Conservation (phyloP, 164 flowering plant genomes). For the Taxillus chinensis region DNA sequence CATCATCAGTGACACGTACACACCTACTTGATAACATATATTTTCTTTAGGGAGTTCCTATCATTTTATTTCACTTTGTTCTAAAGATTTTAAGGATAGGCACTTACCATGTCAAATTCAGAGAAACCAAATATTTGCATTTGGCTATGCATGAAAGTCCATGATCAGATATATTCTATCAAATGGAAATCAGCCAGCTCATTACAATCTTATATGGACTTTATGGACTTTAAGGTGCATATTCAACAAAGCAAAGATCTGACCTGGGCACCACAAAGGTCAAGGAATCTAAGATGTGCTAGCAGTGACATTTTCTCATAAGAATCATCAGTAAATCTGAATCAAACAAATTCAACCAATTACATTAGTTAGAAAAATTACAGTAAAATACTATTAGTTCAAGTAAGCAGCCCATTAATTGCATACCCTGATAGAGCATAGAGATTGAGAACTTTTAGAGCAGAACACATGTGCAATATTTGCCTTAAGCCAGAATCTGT, state of each 20-base stretch:
- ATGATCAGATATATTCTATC: constrained; percentile 79
- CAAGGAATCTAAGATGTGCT: constrained; percentile 47
- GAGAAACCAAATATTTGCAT: constrained; percentile 54
- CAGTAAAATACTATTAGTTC: background rate
- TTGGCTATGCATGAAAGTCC: constrained; percentile 66
- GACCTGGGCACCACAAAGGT: constrained; percentile 97
- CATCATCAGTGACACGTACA: constrained; percentile 60
- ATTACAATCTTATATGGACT: background rate
- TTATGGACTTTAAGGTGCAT: background rate
- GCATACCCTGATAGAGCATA: constrained; percentile 76
- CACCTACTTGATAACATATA: constrained; percentile 40
- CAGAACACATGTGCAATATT: constrained; percentile 45
- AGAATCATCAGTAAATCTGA: constrained; percentile 68
- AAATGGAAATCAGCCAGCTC: background rate
- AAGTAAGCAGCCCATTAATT: background rate
- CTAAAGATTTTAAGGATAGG: background rate
- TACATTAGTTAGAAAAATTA: background rate
- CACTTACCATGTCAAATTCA: constrained; percentile 84
- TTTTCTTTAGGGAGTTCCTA: background rate
- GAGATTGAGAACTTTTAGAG: constrained; percentile 57
- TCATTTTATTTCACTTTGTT: background rate
- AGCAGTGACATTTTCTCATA: constrained; percentile 56
- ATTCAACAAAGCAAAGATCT: constrained; percentile 1
- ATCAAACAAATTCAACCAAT: constrained; percentile 10
- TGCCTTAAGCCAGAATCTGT: constrained; percentile 70